Conservation (phyloP, 371 early-diverging fungal species). For the Pancytospora philotis region DNA sequence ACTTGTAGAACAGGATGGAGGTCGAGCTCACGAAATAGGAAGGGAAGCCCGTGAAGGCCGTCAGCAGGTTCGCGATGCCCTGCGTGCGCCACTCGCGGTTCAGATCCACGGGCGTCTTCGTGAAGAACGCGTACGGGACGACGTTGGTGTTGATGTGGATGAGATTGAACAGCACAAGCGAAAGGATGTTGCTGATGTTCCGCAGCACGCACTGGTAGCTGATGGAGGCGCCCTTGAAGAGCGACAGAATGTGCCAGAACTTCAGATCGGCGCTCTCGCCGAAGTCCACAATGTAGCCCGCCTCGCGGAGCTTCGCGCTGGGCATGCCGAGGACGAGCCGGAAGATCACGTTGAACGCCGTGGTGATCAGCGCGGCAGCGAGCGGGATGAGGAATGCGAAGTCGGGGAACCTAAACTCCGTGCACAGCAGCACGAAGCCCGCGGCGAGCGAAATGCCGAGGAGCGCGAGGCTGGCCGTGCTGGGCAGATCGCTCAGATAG, state of each 20-base stretch:
- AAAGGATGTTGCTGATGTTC: constrained; percentile 19
- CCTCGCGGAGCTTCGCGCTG: neutral
- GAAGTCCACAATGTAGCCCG: neutral
- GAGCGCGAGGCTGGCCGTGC: neutral
- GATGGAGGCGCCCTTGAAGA: neutral
- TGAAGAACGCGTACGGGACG: constrained; percentile 21
- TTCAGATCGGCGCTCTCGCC: neutral
- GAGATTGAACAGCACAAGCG: constrained; percentile 19
- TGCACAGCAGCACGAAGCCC: neutral
- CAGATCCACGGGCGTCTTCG: constrained; percentile 2
- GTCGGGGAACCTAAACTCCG: neutral
- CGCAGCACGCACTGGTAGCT: neutral
- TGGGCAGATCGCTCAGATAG: neutral
- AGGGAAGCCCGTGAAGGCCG: constrained; percentile 33
- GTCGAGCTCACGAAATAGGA: constrained; percentile 41
- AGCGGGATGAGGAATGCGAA: constrained; percentile 31
- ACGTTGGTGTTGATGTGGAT: constrained; percentile 46
- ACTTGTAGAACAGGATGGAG: constrained; percentile 30
- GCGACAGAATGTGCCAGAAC: neutral
- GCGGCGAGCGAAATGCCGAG: constrained; percentile 1
- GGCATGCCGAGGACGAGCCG: constrained; percentile 10
- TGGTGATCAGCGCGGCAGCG: constrained; percentile 4
- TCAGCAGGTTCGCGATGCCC: constrained; percentile 15
- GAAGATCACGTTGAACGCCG: constrained; percentile 15
- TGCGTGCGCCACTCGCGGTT: constrained; percentile 31